Base-by-base conservation (phyloP, 1,139 yeast genomes). In the Debaryomycetaceae sp. region DNA sequence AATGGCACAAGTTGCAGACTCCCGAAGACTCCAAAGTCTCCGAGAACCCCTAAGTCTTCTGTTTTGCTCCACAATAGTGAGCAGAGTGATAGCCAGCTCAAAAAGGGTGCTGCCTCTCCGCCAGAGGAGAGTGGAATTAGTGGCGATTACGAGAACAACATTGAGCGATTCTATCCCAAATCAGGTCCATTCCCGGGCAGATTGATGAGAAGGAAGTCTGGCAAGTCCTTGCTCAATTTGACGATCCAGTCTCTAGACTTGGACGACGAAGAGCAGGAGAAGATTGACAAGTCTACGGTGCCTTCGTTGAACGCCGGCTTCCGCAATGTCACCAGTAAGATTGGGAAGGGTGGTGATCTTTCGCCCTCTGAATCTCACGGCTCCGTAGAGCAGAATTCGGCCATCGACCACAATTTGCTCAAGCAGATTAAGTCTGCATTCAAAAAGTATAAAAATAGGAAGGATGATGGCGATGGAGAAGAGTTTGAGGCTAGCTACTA, bases 1-100 rank as follows among this genome's bases (percentile, higher is more conserved):
- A 84, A 84, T 31, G 96, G 96, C 35, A 71, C 78, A 28, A 73
- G 86, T 1, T 75, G 79, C 49, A 61, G 73, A 49, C 49, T 62
- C 42, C 67, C 75, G 32, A 59, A 69, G 58, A 59, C 79, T 32
- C 78, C 79, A 23, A 58, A 67, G 34, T 65, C 76, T 5, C 73
- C 75, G 20, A 48, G 47, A 18, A 44, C 55, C 4, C 50, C 49
- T 16, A 47, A 56, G 26, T 51, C 52, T 34, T 56, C 57, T 2
- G 49, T 48, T 10, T 42, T 46, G 39, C 29, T 59, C 27, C 51
- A 56, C 37, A 46, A 48, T 29, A 41, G 46, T 23, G 45, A 14
- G 25, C 16, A 25, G 7, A 15, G 23, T 9, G 28, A 20, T 16
- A 33, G 11, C 10, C 12, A 10, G 19, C 9, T 30, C 10, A 25